These are phyloP conservation scores for Pseudocercospora fuligena DNA, from an alignment of 2,329 filamentous ascomycete species.

Conservation along the genomic window DNA sequence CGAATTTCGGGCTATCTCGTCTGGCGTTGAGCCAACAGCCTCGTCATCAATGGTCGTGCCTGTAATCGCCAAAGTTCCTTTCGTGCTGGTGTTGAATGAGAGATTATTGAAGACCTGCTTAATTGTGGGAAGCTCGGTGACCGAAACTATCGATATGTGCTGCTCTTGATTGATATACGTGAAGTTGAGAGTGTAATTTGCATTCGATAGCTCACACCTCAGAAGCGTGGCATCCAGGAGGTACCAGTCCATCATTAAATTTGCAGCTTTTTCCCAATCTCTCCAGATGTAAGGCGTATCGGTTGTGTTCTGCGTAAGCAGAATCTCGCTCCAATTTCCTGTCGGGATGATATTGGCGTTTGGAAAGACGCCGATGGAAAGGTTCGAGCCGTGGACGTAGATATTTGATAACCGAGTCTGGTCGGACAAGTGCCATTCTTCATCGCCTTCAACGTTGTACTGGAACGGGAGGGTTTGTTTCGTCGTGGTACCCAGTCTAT, in stretches of 20 bases:
- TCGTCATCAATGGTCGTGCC: neutral
- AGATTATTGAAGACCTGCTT: neutral
- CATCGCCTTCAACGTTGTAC: neutral
- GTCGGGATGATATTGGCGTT: neutral
- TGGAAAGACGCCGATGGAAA: neutral
- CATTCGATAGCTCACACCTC: constrained; percentile 8
- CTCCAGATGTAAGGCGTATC: neutral
- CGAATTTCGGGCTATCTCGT: neutral
- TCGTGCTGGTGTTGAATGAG: neutral
- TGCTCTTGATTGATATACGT: constrained; percentile 17
- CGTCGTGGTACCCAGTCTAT: neutral
- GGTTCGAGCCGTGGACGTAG: neutral
- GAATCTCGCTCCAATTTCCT: neutral
- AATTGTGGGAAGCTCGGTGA: neutral
- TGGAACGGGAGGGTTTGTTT: neutral
- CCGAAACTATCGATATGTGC: constrained; percentile 5
- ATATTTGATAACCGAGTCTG: neutral
- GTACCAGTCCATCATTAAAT: constrained; percentile 19
- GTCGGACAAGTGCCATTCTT: neutral
- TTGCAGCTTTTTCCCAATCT: neutral
- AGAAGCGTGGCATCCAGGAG: constrained; percentile 15
- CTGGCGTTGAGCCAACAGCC: neutral
- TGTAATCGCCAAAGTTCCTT: neutral
- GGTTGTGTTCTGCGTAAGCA: neutral
- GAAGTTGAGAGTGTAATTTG: constrained; percentile 14